phyloP scores from a whole-genome alignment of 805 yeast genomes.

The Candida easanensis region DNA sequence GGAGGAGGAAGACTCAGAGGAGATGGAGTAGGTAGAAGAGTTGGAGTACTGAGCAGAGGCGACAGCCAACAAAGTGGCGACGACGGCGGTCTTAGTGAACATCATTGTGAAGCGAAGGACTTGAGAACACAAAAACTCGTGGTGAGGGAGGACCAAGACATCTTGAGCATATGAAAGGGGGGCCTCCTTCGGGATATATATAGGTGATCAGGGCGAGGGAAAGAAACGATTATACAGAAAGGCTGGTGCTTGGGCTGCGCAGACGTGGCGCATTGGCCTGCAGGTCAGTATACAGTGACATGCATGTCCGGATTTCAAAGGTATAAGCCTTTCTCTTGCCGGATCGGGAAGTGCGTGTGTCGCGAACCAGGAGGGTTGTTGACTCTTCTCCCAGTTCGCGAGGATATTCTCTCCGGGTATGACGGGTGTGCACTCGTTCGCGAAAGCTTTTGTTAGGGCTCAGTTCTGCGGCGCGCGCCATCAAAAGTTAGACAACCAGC shows the following conservation, averaged over 20 bases:
- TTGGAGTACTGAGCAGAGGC: slow-evolving; percentile 20
- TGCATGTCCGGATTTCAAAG: too few relatives aligned
- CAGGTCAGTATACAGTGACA: too few relatives aligned
- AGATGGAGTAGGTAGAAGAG: slow-evolving; percentile 13
- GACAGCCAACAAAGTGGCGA: slow-evolving; percentile 15
- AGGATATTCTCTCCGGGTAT: too few relatives aligned
- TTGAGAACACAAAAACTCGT: slow-evolving; percentile 5
- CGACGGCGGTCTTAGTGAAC: slow-evolving; percentile 16
- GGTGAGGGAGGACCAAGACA: background rate
- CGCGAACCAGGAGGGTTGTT: too few relatives aligned
- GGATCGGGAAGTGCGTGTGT: too few relatives aligned
- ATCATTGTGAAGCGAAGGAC: slow-evolving; percentile 14
- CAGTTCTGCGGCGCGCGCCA: too few relatives aligned
- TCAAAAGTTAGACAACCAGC: too few relatives aligned
- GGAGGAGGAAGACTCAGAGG: slow-evolving; percentile 11
- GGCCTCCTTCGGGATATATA: background rate
- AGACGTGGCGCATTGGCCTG: background rate
- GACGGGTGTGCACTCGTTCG: too few relatives aligned
- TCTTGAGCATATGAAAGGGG: background rate
- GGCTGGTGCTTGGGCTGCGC: background rate
- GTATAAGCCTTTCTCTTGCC: too few relatives aligned
- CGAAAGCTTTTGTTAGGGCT: too few relatives aligned
- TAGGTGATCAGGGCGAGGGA: background rate
- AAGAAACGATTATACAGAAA: background rate
- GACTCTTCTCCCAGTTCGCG: too few relatives aligned